Percentiles rank a stretch among this genome's conserved stretches.
These are phyloP conservation scores for Rhododendron molle DNA, from an alignment of 148 eudicot genomes.

Conservation along the genomic window DNA sequence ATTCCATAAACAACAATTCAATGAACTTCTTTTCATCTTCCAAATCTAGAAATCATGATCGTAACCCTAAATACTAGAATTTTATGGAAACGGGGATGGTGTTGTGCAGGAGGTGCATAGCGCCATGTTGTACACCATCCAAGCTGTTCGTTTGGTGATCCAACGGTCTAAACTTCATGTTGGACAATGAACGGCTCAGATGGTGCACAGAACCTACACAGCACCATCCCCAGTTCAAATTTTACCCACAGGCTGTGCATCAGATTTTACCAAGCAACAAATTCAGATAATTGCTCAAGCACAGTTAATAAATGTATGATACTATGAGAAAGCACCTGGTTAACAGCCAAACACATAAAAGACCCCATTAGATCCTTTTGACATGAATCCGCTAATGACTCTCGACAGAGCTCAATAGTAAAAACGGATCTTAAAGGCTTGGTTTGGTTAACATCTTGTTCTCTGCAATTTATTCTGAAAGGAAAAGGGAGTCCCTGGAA, in stretches of 20 bases:
- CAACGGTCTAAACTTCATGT: too few relatives aligned
- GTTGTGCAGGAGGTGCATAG: too few relatives aligned
- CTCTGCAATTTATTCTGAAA: neutral
- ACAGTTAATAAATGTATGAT: neutral
- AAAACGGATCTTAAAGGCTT: neutral
- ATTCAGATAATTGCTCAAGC: neutral
- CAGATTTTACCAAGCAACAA: neutral
- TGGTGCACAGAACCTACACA: too few relatives aligned
- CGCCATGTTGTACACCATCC: too few relatives aligned
- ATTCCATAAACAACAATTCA: neutral
- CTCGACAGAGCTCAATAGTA: neutral
- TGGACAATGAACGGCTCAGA: too few relatives aligned
- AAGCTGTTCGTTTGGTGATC: too few relatives aligned
- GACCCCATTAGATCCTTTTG: neutral
- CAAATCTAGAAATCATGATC: neutral
- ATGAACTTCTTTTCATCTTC: neutral
- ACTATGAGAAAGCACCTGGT: too few relatives aligned
- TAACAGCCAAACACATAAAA: neutral
- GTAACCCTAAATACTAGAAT: neutral
- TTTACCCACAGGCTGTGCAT: neutral
- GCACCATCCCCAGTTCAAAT: neutral
- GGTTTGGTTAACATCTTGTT: neutral
- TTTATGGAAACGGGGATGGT: too few relatives aligned
- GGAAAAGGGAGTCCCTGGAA: neutral
- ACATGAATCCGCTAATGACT: neutral